Base-by-base conservation (phyloP, 2,329 filamentous ascomycete species). In the Acarospora socialis region DNA sequence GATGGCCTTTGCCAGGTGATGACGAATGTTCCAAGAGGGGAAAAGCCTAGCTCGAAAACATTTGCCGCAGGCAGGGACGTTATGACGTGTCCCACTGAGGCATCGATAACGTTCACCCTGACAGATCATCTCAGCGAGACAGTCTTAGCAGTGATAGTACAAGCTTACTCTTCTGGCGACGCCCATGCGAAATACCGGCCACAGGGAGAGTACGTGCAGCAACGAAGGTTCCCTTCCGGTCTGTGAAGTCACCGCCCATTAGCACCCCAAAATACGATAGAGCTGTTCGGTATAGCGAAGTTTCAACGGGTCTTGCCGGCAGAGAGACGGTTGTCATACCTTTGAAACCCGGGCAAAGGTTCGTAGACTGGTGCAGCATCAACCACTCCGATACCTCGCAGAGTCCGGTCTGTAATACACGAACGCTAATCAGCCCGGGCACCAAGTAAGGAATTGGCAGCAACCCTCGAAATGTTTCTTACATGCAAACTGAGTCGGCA, bases 141-240 rank as follows among this genome's bases (percentile, higher is more conserved):
- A 21, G 10, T 15, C 4, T 18, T 9, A 25, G 4, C 18, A 34
- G 25, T 30, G 23, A 32, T 35, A 32, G 28, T 30, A 34, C 24
- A 29, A 22, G 46, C 63, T 43, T 61, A 73, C 71, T 66, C 61
- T 48, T 93, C 83, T 42, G 76, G 79, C 41, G 82, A 81, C 45
- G 87, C 86, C 79, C 82, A 98, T 42, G 84, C 86, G 60, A 94
- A 92, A 66, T 86, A 98, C 53, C 81, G 81, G 55, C 90, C 87
- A 59, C 90, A 92, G 37, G 84, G 81, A 42, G 90, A 95, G 66
- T 98, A 98, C 50, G 75, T 74, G 67, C 81, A 92, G 65, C 84
- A 95, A 57, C 90, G 80, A 52, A 92, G 72, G 63, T 87, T 93
- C 54, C 86, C 87, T 68, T 93, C 81, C 40, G 87, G 86, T 61